These are phyloP conservation scores for Excoecaria cochinchinensis DNA, from an alignment of 345 rosid species.

Conservation along the genomic window DNA sequence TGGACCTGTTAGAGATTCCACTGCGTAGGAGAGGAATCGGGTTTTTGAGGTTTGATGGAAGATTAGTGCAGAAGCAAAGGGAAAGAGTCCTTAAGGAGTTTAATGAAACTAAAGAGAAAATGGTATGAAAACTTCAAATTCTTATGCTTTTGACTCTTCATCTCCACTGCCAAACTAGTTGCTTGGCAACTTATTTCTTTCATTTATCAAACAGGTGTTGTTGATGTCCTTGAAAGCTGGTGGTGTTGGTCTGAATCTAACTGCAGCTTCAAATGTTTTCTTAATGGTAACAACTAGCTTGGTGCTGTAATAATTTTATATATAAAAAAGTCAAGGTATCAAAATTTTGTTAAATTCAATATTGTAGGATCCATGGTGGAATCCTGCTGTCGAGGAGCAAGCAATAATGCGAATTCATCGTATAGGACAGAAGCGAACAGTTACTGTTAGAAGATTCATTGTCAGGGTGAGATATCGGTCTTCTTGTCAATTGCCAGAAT, in stretches of 20 bases:
- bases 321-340: not conserved
- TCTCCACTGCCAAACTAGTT: not conserved
- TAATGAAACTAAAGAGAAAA: conserved; percentile 53
- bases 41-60: conserved; percentile 61
- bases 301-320: too few species aligned
- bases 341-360: not conserved
- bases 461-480: conserved; percentile 39
- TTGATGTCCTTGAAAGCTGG: conserved; percentile 68
- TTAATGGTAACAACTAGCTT: conserved; percentile 45
- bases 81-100: conserved; percentile 60
- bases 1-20: conserved; percentile 62
- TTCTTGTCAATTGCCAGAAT: too few species aligned
- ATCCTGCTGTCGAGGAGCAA: conserved; percentile 70
- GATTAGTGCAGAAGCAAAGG: conserved; percentile 54
- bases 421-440: conserved; percentile 59
- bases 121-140: conserved; percentile 30
- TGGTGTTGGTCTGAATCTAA: conserved; percentile 67
- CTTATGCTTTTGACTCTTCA: not conserved
- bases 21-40: conserved; percentile 41
- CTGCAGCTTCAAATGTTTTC: conserved; percentile 67
- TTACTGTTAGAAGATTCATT: conserved; percentile 51
- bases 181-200: not conserved
- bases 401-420: conserved; percentile 68
- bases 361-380: conserved; percentile 74
- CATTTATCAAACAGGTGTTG: conserved; percentile 36